Base-by-base conservation (phyloP, 768 basidiomycete species). In the Pleurotus sapidus region DNA sequence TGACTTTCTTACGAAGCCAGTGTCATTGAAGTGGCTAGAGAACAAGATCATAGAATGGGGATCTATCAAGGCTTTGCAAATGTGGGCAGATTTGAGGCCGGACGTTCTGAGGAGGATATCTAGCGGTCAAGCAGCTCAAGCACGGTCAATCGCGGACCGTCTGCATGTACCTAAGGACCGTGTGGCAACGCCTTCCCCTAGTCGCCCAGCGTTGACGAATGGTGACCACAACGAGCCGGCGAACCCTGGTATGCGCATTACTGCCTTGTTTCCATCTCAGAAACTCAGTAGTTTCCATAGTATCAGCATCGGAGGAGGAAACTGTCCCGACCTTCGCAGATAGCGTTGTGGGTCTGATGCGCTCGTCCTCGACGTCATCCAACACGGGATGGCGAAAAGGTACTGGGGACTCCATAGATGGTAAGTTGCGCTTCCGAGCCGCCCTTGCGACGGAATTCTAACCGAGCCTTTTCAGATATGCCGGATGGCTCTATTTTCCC, bases 41-140 rank as follows among this genome's bases (percentile, higher is more conserved):
- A 92, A 88, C 76, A 99, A 99, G 77, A 95, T 98, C 68, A 92
- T 96, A 59, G 97, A 99, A 70, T 99, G 97, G 97, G 97, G 97
- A 0, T 96, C 93, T 3, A 98, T 99, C 74, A 94, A 94, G 68
- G 91, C 91, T 4, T 67, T 94, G 57, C 91, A 93, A 67, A 93
- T 93, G 89, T 94, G 91, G 88, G 92, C 91, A 9, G 91, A 93
- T 67, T 74, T 88, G 57, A 78, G 87, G 43, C 87, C 89, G 1
- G 84, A 89, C 17, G 72, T 67, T 1, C 70, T 75, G 37, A 72
- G 67, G 49, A 71, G 65, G 14, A 69, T 80, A 55, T 63, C 73
- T n/a, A 71, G 59, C 34, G 75, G 70, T 34, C 76, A 77, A 59
- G 73, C 70, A 14, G 73, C 68, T 11, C 72, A 77, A 48, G 78